Evolutionary conservation across 2,329 filamentous ascomycete genomes (phyloP).

Genomic region (Zymoseptoria brevis): DNA sequence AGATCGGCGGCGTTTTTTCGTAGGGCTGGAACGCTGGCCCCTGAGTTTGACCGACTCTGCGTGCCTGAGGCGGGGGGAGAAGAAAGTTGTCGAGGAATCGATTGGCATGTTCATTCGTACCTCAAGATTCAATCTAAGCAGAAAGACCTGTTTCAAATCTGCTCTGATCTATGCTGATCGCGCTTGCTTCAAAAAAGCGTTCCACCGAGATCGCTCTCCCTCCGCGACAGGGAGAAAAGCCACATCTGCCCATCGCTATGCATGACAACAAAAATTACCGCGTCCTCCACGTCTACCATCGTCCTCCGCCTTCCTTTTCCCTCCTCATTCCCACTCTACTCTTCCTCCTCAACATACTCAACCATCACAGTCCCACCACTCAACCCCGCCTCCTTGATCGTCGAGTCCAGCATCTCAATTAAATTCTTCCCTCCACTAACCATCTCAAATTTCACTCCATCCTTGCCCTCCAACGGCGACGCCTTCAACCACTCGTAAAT

Average conservation of each 20-base stretch:
- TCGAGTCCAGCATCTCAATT: slow-evolving; percentile 61
- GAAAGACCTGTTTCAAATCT: background rate
- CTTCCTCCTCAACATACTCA: slow-evolving; percentile 52
- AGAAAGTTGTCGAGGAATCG: too few relatives aligned
- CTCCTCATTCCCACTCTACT: slow-evolving; percentile 1
- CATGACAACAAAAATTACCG: background rate
- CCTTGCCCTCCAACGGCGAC: slow-evolving; percentile 70
- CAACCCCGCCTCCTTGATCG: slow-evolving; percentile 71
- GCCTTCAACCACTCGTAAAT: slow-evolving; percentile 98
- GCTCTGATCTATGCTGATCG: background rate
- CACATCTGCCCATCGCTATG: background rate
- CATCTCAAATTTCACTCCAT: slow-evolving; percentile 74
- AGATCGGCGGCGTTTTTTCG: background rate
- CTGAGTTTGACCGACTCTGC: too few relatives aligned
- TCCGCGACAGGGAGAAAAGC: background rate
- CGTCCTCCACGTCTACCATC: background rate
- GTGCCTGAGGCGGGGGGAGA: too few relatives aligned
- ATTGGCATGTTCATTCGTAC: background rate
- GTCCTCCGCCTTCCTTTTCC: background rate
- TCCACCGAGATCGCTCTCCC: background rate
- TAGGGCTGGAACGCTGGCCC: background rate
- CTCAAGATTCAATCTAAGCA: background rate
- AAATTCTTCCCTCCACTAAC: slow-evolving; percentile 83
- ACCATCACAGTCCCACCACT: slow-evolving; percentile 96
- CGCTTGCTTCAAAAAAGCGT: too few relatives aligned